phyloP scores from a whole-genome alignment of 495 filamentous ascomycete species.

The Trichoderma parareesei region DNA sequence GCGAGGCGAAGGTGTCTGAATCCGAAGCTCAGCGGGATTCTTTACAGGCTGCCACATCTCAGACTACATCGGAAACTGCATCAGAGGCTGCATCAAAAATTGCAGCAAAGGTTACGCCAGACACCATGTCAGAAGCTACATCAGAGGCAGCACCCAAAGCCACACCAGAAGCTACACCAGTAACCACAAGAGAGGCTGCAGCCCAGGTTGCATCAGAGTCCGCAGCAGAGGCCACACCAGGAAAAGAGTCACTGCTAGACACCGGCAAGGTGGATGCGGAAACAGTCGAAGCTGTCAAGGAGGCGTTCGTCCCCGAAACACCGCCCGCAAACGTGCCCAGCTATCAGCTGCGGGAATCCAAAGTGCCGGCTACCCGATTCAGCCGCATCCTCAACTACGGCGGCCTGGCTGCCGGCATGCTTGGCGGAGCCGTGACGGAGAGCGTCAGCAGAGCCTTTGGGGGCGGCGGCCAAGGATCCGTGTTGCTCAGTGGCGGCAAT shows the following conservation, averaged over 20 bases:
- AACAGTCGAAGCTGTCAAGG: constrained; percentile 4
- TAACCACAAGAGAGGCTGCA: background rate
- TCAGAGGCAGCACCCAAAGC: no score
- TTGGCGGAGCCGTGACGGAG: constrained; percentile 86
- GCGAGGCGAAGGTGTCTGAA: no score
- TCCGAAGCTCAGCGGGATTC: no score
- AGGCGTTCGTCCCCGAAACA: background rate
- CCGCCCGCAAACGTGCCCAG: constrained; percentile 5
- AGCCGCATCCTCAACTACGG: constrained; percentile 91
- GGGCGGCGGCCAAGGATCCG: constrained; percentile 53
- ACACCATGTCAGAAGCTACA: no score
- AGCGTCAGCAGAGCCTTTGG: constrained; percentile 61
- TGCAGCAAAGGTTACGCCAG: no score
- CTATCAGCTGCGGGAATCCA: constrained; percentile 80
- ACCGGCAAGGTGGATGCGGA: constrained; percentile 1
- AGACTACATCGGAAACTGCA: no score
- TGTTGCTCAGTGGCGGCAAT: constrained; percentile 83
- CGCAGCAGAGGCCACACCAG: background rate
- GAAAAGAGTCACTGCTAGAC: background rate
- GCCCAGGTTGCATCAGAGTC: background rate
- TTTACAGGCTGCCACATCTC: no score
- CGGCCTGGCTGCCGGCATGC: constrained; percentile 88
- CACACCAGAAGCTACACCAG: background rate
- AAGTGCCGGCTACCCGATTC: constrained; percentile 80
- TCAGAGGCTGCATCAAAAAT: no score